Evolutionary conservation across 176 grass and related monocot genomes (phyloP).

Genomic region (Lolium multiflorum): DNA sequence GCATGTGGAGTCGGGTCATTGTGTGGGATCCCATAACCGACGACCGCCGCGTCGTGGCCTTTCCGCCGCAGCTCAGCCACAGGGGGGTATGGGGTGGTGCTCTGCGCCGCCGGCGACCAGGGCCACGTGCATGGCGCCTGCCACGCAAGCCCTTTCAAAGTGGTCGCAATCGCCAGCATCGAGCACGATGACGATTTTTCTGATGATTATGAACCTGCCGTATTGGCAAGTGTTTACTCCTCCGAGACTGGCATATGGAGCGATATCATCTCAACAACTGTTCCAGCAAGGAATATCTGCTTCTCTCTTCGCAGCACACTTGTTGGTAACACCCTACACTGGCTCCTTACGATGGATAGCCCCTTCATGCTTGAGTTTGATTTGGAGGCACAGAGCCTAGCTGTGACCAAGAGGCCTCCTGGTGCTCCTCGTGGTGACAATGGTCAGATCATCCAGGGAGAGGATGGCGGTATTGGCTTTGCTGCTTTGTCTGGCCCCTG

Average conservation of each 20-base stretch:
- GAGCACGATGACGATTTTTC: neutral
- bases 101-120: neutral
- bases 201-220: no score
- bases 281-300: fast-evolving
- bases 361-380: neutral
- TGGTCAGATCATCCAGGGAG: neutral
- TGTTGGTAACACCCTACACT: neutral
- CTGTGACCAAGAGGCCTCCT: neutral
- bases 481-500: neutral
- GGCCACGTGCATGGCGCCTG: neutral
- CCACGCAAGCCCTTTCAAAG: neutral
- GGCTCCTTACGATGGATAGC: fast-evolving
- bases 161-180: neutral
- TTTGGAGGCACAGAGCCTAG: neutral
- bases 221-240: neutral
- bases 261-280: neutral
- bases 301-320: neutral
- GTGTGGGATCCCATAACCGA: no score
- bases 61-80: no score
- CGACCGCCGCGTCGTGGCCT: no score
- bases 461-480: neutral
- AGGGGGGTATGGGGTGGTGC: neutral
- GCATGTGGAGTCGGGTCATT: no score
- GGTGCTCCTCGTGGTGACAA: neutral
- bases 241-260: neutral